phyloP scores from a whole-genome alignment of 2,329 filamentous ascomycete genomes.

The Verticillium nonalfalfae region DNA sequence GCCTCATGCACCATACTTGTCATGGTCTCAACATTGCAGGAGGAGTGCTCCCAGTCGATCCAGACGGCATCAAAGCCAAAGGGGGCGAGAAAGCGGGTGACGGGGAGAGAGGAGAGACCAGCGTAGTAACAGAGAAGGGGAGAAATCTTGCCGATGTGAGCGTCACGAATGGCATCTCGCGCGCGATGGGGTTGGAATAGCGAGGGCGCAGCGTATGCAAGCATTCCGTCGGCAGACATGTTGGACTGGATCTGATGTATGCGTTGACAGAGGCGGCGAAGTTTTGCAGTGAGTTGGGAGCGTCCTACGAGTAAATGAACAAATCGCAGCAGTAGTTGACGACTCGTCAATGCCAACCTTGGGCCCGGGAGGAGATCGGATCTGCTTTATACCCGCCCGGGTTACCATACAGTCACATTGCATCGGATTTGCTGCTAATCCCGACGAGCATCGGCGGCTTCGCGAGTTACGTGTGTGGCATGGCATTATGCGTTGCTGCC shows the following conservation, averaged over 20 bases:
- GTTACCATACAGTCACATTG: background rate
- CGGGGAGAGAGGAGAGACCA: conserved; percentile 29
- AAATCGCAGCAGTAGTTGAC: too few species aligned
- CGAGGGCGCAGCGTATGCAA: conserved; percentile 33
- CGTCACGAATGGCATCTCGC: conserved; percentile 37
- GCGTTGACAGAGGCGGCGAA: background rate
- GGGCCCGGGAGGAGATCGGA: background rate
- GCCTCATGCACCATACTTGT: conserved; percentile 39
- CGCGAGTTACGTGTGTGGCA: background rate
- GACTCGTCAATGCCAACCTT: too few species aligned
- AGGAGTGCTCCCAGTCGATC: conserved; percentile 42
- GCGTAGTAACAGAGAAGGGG: conserved; percentile 35
- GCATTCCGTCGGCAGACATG: conserved; percentile 21
- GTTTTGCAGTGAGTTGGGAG: background rate
- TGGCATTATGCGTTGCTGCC: background rate
- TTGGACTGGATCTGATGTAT: background rate
- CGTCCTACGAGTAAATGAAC: too few species aligned
- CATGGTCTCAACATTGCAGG: conserved; percentile 42
- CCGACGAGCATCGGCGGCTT: background rate
- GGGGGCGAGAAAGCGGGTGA: conserved; percentile 32
- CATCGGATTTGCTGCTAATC: background rate
- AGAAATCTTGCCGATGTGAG: conserved; percentile 36
- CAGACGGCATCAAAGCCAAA: conserved; percentile 35
- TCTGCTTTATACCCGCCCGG: background rate
- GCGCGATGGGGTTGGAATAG: conserved; percentile 39